These are phyloP conservation scores for Ustilago vetiveriae DNA, from an alignment of 1,284 basidiomycete genomes.

Conservation along the genomic window DNA sequence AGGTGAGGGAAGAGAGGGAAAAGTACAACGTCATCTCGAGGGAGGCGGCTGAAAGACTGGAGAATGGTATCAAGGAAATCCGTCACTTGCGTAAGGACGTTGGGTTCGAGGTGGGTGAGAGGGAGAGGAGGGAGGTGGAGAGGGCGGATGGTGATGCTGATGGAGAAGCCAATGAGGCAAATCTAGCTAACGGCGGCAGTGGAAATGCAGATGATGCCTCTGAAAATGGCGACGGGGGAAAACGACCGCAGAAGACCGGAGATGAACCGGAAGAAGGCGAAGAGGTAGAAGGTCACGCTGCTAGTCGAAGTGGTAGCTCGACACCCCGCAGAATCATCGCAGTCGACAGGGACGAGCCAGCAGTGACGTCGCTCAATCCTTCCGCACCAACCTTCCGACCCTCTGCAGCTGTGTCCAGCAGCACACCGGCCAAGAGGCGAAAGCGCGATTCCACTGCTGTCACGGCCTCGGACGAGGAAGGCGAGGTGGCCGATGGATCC, in stretches of 20 bases:
- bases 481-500: constrained; percentile 24
- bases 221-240: not conserved
- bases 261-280: constrained; percentile 38
- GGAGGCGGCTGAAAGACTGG: constrained; percentile 18
- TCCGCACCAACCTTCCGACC: constrained; percentile 26
- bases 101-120: constrained; percentile 51
- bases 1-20: constrained; percentile 24
- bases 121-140: constrained; percentile 50
- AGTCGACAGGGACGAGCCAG: not conserved
- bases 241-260: not conserved
- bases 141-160: constrained; percentile 44
- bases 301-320: constrained; percentile 17
- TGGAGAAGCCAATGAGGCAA: constrained; percentile 4
- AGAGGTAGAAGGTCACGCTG: constrained; percentile 16
- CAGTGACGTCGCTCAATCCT: constrained; percentile 12
- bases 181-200: not conserved
- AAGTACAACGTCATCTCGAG: constrained; percentile 38
- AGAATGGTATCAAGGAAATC: constrained; percentile 11
- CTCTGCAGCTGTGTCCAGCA: not conserved
- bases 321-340: constrained; percentile 3
- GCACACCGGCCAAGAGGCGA: constrained; percentile 2
- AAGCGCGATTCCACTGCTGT: constrained; percentile 36
- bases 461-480: constrained; percentile 36
- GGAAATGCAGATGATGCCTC: constrained; percentile 11
- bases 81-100: constrained; percentile 34